Conservation (phyloP, 2,329 filamentous ascomycete genomes). For the Pseudogymnoascus pannorum region DNA sequence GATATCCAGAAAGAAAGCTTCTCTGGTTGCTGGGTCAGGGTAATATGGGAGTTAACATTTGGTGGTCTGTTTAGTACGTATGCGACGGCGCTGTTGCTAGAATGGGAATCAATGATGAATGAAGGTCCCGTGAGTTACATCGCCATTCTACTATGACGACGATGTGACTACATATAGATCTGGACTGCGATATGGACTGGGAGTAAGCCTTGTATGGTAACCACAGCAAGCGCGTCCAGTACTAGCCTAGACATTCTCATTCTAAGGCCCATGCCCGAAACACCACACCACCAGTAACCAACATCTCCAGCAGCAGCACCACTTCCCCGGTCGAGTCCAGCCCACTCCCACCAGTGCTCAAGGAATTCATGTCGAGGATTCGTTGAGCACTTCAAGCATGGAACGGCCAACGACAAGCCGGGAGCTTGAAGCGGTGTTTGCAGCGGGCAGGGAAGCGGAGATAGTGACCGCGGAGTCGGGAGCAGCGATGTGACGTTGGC, state of each 20-base stretch:
- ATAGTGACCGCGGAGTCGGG: not conserved
- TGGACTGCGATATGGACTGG: not conserved
- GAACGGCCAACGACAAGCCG: not conserved
- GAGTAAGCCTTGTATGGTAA: not conserved
- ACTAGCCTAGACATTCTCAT: not conserved
- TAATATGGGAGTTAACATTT: not conserved
- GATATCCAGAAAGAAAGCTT: not conserved
- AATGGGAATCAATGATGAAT: not conserved
- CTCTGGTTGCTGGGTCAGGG: not conserved
- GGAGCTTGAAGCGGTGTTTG: not conserved
- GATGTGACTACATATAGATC: not conserved
- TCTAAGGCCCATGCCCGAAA: not conserved
- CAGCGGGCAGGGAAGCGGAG: not conserved
- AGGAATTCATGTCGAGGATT: not conserved
- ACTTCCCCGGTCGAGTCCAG: not conserved
- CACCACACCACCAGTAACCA: not conserved
- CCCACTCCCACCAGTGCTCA: not conserved
- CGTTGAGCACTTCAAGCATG: not conserved
- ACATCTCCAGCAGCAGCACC: not conserved
- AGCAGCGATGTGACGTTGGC: not conserved
- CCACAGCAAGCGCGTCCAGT: not conserved
- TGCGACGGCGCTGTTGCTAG: not conserved
- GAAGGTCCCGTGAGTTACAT: constrained; percentile 2
- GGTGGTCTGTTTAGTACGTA: not conserved
- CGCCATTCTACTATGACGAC: not conserved